Base-by-base conservation (phyloP, 306 rosid genomes). In the Astragalus glycyphyllos region DNA sequence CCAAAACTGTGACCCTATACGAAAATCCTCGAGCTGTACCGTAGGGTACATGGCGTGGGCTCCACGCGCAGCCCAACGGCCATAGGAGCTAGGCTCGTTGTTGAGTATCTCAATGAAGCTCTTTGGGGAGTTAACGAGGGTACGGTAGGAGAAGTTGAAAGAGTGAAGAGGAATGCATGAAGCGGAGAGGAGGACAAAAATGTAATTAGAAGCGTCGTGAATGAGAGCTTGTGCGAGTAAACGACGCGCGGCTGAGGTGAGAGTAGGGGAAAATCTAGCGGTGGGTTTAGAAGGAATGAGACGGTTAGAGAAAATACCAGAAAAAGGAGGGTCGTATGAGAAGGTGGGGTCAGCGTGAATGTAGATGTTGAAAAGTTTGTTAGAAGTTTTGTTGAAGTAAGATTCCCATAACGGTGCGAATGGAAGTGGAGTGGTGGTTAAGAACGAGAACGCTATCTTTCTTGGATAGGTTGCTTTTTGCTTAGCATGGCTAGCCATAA, bases 1-100 rank as follows among this genome's bases (percentile, higher is more conserved):
- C 96, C 93, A 91, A 3, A 91, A 91, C 65, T 87, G 96, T 5
- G 97, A 91, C 77, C 96, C 87, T 0, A 88, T 81, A 5, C 89
- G 91, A 10, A 88, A 84, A 0, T 88, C 81, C 73, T 81, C 91
- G 5, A 85, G 23, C 35, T 11, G 82, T 68, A 89, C 89, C 62
- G 81, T 79, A 13, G 88, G 96, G 0, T 87, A 77, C 96, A 89
- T 91, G 51, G 48, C 83, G 15, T 85, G 84, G 0, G 32, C 6
- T 0, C 93, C 96, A 84, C 93, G 90, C 65, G 87, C 93, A 8
- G 87, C 93, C 96, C 93, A 89, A 0, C 90, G 71, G 11, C 73
- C 90, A 8, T 68, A 85, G 0, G 59, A 15, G 0, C 84, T 76
- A 0, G 7, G 7, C 74, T 89, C 91, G 11, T 89, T 65, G 0